Evolutionary conservation across 495 filamentous ascomycete genomes (phyloP).

Genomic region (Tuber calosporum): DNA sequence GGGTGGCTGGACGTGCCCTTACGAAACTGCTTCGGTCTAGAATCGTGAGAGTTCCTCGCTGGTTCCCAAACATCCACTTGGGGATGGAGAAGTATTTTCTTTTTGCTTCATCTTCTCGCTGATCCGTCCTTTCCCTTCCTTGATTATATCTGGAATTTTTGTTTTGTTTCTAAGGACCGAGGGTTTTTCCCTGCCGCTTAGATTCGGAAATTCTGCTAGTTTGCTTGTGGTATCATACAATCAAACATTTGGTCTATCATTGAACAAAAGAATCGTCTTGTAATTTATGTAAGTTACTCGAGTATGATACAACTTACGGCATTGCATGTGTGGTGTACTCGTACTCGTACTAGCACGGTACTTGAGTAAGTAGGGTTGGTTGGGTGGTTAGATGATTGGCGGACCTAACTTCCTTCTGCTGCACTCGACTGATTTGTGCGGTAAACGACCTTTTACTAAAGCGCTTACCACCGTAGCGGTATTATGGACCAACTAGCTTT

Average conservation of each 20-base stretch:
- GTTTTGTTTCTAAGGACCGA: not conserved
- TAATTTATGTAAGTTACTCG: too few species aligned
- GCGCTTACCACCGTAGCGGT: not conserved
- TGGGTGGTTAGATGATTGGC: constrained; percentile 6
- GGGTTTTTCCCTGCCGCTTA: not conserved
- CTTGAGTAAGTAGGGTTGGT: not conserved
- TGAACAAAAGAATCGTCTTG: too few species aligned
- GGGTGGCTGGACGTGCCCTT: too few species aligned
- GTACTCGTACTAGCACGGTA: too few species aligned
- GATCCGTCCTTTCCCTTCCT: not conserved
- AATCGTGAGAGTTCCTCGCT: too few species aligned
- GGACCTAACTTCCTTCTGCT: constrained; percentile 21
- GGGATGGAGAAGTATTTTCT: too few species aligned
- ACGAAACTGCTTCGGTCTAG: too few species aligned
- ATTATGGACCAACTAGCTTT: not conserved
- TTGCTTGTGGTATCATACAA: not conserved
- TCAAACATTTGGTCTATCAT: too few species aligned
- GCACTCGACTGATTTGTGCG: too few species aligned
- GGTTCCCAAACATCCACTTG: too few species aligned
- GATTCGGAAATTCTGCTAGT: not conserved
- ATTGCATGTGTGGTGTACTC: not conserved
- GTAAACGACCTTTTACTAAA: not conserved
- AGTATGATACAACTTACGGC: too few species aligned
- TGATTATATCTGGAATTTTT: not conserved
- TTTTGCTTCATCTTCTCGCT: too few species aligned